Conservation (phyloP, 2,329 filamentous ascomycete genomes). For the Aspergillus sp. region DNA sequence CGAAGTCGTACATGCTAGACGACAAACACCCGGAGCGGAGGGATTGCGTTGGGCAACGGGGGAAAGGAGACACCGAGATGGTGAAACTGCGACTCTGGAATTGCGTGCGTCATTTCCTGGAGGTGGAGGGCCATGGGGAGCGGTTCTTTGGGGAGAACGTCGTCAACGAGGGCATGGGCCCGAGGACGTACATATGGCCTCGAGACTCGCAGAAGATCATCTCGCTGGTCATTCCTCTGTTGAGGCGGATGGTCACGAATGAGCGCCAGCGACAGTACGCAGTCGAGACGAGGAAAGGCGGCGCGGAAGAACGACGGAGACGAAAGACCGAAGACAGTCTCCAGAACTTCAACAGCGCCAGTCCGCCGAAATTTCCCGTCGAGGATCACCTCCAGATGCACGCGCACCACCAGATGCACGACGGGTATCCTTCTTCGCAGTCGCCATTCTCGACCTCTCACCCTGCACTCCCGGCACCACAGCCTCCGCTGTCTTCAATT, state of each 20-base stretch:
- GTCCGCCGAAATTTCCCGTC: conserved; percentile 20
- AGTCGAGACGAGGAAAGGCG: conserved; percentile 54
- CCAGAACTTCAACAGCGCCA: conserved; percentile 24
- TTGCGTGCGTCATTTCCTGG: conserved; percentile 55
- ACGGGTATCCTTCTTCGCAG: conserved; percentile 24
- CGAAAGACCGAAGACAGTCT: conserved; percentile 36
- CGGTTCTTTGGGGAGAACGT: conserved; percentile 52
- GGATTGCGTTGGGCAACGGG: conserved; percentile 57
- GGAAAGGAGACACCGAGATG: conserved; percentile 56
- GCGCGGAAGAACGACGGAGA: conserved; percentile 36
- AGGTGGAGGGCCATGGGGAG: conserved; percentile 50
- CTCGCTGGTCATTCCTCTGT: conserved; percentile 55
- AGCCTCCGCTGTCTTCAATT: not conserved
- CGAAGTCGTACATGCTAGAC: conserved; percentile 59
- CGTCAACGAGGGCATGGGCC: conserved; percentile 39
- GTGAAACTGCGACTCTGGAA: conserved; percentile 58
- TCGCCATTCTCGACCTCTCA: conserved; percentile 22
- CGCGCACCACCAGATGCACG: conserved; percentile 22
- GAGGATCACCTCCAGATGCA: conserved; percentile 35
- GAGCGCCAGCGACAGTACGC: conserved; percentile 59
- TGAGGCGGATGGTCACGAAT: conserved; percentile 60
- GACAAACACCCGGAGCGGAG: conserved; percentile 54
- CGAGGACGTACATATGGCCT: conserved; percentile 52
- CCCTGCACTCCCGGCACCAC: conserved; percentile 6
- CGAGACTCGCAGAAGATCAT: conserved; percentile 56